Base-by-base conservation (phyloP, 805 yeast genomes). In the Zygosaccharomyces pseudorouxii region DNA sequence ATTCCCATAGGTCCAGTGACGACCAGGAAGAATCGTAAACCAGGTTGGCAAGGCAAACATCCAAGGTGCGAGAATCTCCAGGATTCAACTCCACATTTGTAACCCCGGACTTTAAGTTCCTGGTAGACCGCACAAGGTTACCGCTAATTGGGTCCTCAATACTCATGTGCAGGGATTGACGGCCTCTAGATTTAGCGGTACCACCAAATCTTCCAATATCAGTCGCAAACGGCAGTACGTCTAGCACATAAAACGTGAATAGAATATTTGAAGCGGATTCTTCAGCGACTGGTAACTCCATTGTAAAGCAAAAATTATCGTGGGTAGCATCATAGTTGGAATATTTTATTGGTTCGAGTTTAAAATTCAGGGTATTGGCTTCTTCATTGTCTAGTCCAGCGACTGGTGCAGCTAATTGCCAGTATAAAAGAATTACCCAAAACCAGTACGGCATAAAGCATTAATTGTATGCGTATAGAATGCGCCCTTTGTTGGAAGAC, bases 11-110 rank as follows among this genome's bases (percentile, higher is more conserved):
- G 46, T 65, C 68, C 11, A 57, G 45, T 14, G 63, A 55, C 10
- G 53, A 46, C 74, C 74, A 71, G 3, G 73, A 68, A 2, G 60
- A 55, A 53, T 71, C 73, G 31, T 41, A 57, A 6, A 64, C 62
- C 14, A 51, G 27, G 47, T 70, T 69, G 5, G 50, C 40, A 14
- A 69, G 54, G 48, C 74, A 70, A 2, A 69, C 23, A 11, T 55
- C 55, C 30, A 67, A 47, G 7, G 22, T 27, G 2, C 42, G 38
- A 28, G 49, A 38, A 9, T 29, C 37, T 9, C 36, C 41, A 9
- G 52, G 42, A 28, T 47, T 45, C 12, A 53, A 42, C 41, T 56
- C 48, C 38, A 64, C 18, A 33, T 48, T 45, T 23, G 60, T 48
- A 36, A 46, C 38, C 14, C 60, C 59, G 39, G 38, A 37, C 28